Evolutionary conservation across 2,329 filamentous ascomycete species (phyloP).

Genomic region (Calonectria pteridis): DNA sequence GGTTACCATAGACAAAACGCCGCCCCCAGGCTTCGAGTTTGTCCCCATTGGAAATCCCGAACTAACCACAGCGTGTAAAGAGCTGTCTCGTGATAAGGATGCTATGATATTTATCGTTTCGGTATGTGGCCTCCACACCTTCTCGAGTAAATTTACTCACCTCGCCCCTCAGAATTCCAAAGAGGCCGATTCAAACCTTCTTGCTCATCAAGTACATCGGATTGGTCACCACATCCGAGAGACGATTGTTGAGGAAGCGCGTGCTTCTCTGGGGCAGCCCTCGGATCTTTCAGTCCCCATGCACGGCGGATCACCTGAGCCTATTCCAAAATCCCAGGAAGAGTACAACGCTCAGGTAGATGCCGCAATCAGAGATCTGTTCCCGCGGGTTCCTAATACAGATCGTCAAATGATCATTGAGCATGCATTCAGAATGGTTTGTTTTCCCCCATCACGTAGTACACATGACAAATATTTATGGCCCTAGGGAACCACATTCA

Average conservation of each 20-base stretch:
- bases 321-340: slow-evolving; percentile 69
- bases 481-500: slow-evolving; percentile 61
- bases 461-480: slow-evolving; percentile 30
- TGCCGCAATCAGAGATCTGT: slow-evolving; percentile 71
- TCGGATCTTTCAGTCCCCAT: slow-evolving; percentile 35
- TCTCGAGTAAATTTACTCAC: slow-evolving; percentile 22
- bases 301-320: slow-evolving; percentile 60
- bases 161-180: slow-evolving; percentile 45
- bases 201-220: slow-evolving; percentile 68
- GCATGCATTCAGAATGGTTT: slow-evolving; percentile 73
- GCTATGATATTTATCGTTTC: slow-evolving; percentile 77
- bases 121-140: slow-evolving; percentile 55
- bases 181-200: slow-evolving; percentile 50
- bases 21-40: slow-evolving; percentile 73
- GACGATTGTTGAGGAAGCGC: slow-evolving; percentile 70
- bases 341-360: slow-evolving; percentile 74
- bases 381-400: slow-evolving; percentile 74
- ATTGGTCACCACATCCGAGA: slow-evolving; percentile 72
- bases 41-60: slow-evolving; percentile 73
- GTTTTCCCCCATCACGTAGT: slow-evolving; percentile 39
- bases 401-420: slow-evolving; percentile 73
- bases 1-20: slow-evolving; percentile 64
- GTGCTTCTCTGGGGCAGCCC: slow-evolving; percentile 43
- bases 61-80: slow-evolving; percentile 72
- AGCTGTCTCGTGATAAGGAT: slow-evolving; percentile 71